Base-by-base conservation (phyloP, 2,329 filamentous ascomycete genomes). In the Escovopsis sp. region DNA sequence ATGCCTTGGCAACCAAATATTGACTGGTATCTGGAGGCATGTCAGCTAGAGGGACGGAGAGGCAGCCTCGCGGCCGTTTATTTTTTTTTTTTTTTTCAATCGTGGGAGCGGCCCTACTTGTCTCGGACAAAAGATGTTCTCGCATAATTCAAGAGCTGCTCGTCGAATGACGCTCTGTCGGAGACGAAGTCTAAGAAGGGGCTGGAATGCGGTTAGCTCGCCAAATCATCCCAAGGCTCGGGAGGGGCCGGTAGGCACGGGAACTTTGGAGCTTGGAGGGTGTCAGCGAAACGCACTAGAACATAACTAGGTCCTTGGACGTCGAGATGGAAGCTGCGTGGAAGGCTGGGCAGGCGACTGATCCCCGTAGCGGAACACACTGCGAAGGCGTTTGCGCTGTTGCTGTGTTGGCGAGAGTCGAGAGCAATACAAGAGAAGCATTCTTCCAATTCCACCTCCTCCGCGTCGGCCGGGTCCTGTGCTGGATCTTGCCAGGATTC, bases 121-220 rank as follows among this genome's bases (percentile, higher is more conserved):
- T 72, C 63, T 55, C 80, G 75, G 41, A 89, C 75, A 65, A 88
- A 96, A 48, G 70, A 72, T 33, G 78, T 80, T 43, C 74, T 66
- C 42, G 95, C 73, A 61, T 93, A 95, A 43, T 73, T 67, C 41
- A 65, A 69, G 55, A 98, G 65, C 55, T 82, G 73, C 36, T 69
- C 59, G 60, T 98, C 91, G 59, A 98, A 98, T 8, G 81, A 76
- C 42, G 72, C 63, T 12, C 73, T 72, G 57, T 82, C 80, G 37
- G 82, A 82, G 52, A 96, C 91, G 59, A 74, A 85, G 49, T 77
- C 69, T 50, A 98, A 74, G 60, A 96, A 98, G 38, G 87, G 80
- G 64, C 88, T 94, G 56, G 38, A 33, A 26, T 40, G 38, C 44
- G 39, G 41, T 58, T 42, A 56, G 47, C 37, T 26, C 28, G 33